Base-by-base conservation (phyloP, 1,139 yeast genomes). In the Kluyveromyces marxianus region DNA sequence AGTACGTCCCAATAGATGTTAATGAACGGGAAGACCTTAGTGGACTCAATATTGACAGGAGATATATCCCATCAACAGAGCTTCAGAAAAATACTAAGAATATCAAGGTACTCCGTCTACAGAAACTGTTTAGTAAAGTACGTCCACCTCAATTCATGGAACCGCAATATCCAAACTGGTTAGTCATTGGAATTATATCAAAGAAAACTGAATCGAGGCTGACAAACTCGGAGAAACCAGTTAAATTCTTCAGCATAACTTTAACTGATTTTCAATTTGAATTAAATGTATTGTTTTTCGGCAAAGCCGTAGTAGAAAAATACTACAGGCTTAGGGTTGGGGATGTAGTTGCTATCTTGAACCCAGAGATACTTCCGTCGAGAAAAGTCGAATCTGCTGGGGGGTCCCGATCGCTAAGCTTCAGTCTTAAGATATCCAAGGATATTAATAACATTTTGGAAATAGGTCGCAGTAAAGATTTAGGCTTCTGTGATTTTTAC, bases 321-420 rank as follows among this genome's bases (percentile, higher is more conserved):
- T 84, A 79, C 62, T 86, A 87, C 80, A 86, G 82, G 50, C 57
- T 89, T 3, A 70, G 77, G 41, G 72, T 78, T 2, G 97, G 98
- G 0, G 88, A 85, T 48, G 65, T 90, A 1, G 63, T 90, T 7
- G 84, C 84, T 0, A 60, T 92, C 0, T 65, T 90, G 41, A 90
- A 90, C 58, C 97, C 98, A 0, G 70, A 69, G 2, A 69, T 87
- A 2, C 72, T 70, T 50, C 68, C 70, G 2, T 72, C 67, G 59
- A 63, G 62, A 60, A 54, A 61, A 48, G 42, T 63, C 7, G 41
- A 29, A 14, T 25, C 24, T 10, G 30, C 25, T 14, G 34, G 26
- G 8, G 24, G 25, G 3, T 30, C 30, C 7, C 27, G n/a, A 7
- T 44, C 53, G 25, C 53, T 54, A 10, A 44, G 87, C 0, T 86